A percentile compares a stretch with the other conserved stretches of the same genome.
These are phyloP conservation scores for Pyrenophora graminea DNA, from an alignment of 2,329 filamentous ascomycete genomes.

Conservation along the genomic window DNA sequence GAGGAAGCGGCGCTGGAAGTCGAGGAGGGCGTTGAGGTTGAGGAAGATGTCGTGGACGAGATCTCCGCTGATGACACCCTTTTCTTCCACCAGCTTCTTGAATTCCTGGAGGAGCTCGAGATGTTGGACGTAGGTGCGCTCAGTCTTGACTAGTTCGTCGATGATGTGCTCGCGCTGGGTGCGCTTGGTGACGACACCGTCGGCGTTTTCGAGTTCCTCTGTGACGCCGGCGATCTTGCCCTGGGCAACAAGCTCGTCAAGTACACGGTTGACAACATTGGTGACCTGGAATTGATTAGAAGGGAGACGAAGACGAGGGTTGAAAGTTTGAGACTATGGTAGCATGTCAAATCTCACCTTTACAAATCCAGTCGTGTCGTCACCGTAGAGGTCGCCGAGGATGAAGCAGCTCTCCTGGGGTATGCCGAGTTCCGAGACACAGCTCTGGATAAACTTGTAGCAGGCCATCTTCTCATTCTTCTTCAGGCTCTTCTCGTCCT, in stretches of 20 bases:
- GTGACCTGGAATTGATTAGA: conserved; percentile 63
- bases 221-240: conserved; percentile 63
- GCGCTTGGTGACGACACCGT: conserved; percentile 56
- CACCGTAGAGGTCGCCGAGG: conserved; percentile 86
- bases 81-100: conserved; percentile 87
- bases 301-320: background rate
- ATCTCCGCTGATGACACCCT: conserved; percentile 85
- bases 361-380: conserved; percentile 95
- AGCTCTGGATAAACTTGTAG: conserved; percentile 91
- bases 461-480: conserved; percentile 86
- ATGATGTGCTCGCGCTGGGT: conserved; percentile 86
- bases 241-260: conserved; percentile 80
- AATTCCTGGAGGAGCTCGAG: conserved; percentile 90
- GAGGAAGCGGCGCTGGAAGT: conserved; percentile 92
- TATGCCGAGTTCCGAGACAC: conserved; percentile 79
- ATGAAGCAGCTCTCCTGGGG: conserved; percentile 85
- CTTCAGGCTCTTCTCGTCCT: conserved; percentile 60
- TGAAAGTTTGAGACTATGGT: background rate
- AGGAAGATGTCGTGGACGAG: conserved; percentile 93
- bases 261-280: conserved; percentile 87
- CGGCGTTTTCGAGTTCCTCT: conserved; percentile 57
- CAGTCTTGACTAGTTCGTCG: conserved; percentile 88
- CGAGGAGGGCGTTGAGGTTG: conserved; percentile 91
- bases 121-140: conserved; percentile 97
- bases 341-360: conserved; percentile 62